Evolutionary conservation across 805 yeast species (phyloP).

Genomic region (Yamadazyma laniorum): DNA sequence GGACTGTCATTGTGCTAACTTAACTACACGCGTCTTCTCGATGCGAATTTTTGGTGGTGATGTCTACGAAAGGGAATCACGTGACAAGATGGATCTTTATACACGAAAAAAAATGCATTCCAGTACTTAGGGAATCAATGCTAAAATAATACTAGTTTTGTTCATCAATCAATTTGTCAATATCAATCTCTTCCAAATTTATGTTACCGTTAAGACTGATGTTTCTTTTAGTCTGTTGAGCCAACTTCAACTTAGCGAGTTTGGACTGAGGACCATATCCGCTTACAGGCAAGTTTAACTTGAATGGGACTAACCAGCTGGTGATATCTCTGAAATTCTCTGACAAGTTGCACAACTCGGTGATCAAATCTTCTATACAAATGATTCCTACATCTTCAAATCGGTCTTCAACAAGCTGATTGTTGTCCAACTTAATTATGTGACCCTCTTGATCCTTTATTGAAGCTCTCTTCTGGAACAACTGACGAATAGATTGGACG

Average conservation of each 20-base stretch:
- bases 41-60: too few species aligned
- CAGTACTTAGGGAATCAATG: too few species aligned
- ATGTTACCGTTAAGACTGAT: conserved; percentile 63
- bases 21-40: too few species aligned
- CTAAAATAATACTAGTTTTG: too few species aligned
- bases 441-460: conserved; percentile 40
- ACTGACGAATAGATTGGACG: conserved; percentile 65
- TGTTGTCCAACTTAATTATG: conserved; percentile 62
- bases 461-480: conserved; percentile 75
- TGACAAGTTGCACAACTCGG: conserved; percentile 63
- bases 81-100: too few species aligned
- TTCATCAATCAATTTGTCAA: conserved; percentile 63
- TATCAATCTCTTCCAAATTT: conserved; percentile 67
- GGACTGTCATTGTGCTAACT: background rate
- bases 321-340: conserved; percentile 60
- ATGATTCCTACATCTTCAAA: conserved; percentile 63
- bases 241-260: conserved; percentile 59
- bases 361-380: conserved; percentile 79
- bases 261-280: conserved; percentile 76
- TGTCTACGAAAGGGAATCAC: background rate
- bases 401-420: conserved; percentile 69
- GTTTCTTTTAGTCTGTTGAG: conserved; percentile 48
- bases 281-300: conserved; percentile 62
- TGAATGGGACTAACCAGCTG: conserved; percentile 68
- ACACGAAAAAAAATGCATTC: too few species aligned